Conservation (phyloP, 1,284 basidiomycete species). For the Neotropicomus parvogracilis region DNA sequence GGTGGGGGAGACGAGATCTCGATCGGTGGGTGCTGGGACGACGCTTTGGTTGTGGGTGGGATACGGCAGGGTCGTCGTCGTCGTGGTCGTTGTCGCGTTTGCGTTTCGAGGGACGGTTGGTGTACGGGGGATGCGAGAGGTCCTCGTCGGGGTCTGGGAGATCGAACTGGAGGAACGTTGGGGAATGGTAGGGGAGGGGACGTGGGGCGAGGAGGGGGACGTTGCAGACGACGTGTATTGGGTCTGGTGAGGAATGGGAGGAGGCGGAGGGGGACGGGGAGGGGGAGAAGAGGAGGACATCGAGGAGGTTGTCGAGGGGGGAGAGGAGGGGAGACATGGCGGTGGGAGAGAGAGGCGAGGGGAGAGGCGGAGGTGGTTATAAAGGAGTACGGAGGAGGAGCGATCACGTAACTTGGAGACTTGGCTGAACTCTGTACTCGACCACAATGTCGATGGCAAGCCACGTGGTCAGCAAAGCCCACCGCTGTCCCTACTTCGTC, state of each 20-base stretch:
- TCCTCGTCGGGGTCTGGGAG: constrained; percentile 67
- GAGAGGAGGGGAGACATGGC: constrained; percentile 17
- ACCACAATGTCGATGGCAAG: constrained; percentile 15
- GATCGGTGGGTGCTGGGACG: constrained; percentile 19
- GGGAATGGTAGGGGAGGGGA: constrained; percentile 65
- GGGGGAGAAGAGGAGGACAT: background rate
- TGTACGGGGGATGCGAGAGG: constrained; percentile 65
- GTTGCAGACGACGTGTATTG: constrained; percentile 52
- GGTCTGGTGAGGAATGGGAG: constrained; percentile 22
- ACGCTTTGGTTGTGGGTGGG: constrained; percentile 25
- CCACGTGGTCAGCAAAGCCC: constrained; percentile 16
- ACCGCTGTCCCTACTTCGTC: constrained; percentile 50
- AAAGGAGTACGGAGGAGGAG: no score
- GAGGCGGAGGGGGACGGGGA: constrained; percentile 38
- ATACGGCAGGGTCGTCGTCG: constrained; percentile 24
- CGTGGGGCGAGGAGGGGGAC: constrained; percentile 62
- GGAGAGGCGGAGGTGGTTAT: no score
- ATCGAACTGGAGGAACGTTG: constrained; percentile 64
- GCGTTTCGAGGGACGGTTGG: constrained; percentile 48
- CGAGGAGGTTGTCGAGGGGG: constrained; percentile 25
- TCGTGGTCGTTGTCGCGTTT: constrained; percentile 38
- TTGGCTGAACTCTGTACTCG: background rate
- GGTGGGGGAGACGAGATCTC: constrained; percentile 17
- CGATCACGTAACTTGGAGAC: background rate
- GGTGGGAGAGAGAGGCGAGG: background rate